Base-by-base conservation (phyloP, 2,329 filamentous ascomycete species). In the Didymellaceae sp. region DNA sequence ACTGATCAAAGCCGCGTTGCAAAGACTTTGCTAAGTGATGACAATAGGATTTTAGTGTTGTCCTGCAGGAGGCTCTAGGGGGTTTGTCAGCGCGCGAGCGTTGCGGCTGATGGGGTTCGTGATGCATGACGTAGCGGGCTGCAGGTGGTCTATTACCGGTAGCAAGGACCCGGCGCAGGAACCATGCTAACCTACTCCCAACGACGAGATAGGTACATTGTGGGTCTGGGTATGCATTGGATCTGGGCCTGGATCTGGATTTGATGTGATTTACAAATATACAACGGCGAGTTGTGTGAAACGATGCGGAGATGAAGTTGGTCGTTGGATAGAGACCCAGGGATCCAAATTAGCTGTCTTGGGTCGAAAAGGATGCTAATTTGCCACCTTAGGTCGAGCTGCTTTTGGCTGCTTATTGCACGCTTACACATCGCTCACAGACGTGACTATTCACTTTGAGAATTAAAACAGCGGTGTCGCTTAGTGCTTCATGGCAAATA, bases 61-160 rank as follows among this genome's bases (percentile, higher is more conserved):
- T 24, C 32, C 17, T 54, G 58, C 54, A 61, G n/a, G 56, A 41
- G 44, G 57, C 17, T 54, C 57, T 54, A 61, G n/a, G 56, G 42
- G 44, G 57, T 71, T 68, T 68, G 65, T 71, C 58, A 70, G 67
- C 66, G 49, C n/a, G 47, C 42, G 34, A 17, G 24, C 40, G 24
- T 33, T 8, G 13, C 24, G 16, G 22, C 18, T 21, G 21, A 14
- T 28, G 26, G 26, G 20, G 11, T 20, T 31, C 26, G 32, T 30
- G 47, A 50, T 35, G 17, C 7, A 40, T 51, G 47, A 51, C 47
- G 41, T 51, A 39, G 41, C 10, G 14, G 20, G 5, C 30, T 28
- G 26, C 26, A 13, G 26, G 10, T 28, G 26, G n/a, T n/a, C n/a
- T 13, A 28, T 20, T 18, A 47, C 41, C 5, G 17, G n/a, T n/a